phyloP scores from a whole-genome alignment of 192 early-diverging fungal species.

The Coemansia sp. region DNA sequence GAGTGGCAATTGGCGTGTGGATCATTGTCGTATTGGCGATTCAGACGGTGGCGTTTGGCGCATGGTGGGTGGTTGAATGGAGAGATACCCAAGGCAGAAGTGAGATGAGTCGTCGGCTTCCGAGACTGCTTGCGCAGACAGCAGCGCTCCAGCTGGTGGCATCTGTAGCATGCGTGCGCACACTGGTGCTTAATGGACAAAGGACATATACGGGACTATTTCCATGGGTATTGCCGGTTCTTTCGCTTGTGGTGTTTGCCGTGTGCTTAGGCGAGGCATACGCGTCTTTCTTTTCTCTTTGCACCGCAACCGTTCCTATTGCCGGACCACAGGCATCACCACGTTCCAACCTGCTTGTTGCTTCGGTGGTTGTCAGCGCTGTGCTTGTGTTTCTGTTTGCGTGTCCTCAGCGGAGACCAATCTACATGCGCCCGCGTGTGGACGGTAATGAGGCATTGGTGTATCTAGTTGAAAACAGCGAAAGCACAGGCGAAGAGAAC shows the following conservation, averaged over 20 bases:
- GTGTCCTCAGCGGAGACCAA: conserved; percentile 12
- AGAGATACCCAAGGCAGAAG: not conserved
- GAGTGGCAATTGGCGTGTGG: not conserved
- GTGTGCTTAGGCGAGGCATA: conserved; percentile 16
- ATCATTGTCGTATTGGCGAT: not conserved
- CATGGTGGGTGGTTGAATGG: not conserved
- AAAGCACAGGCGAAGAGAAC: not conserved
- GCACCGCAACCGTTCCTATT: conserved; percentile 6
- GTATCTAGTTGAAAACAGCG: not conserved
- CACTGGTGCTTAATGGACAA: conserved; percentile 7
- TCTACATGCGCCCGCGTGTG: conserved; percentile 15
- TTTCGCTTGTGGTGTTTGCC: not conserved
- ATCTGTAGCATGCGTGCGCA: not conserved
- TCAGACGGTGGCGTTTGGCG: not conserved
- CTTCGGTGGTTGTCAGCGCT: not conserved
- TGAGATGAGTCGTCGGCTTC: not conserved
- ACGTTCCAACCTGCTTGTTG: conserved; percentile 12
- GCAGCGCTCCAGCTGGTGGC: not conserved
- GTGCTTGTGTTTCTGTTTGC: conserved; percentile 3
- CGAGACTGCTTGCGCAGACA: not conserved
- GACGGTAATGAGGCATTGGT: too few relatives aligned
- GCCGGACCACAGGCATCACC: conserved; percentile 7
- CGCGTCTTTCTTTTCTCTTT: conserved; percentile 27
- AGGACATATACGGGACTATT: conserved; percentile 17
- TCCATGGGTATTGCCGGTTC: conserved; percentile 7